Percentiles rank a stretch among this genome's conserved stretches.
phyloP scores from a whole-genome alignment of 1,284 basidiomycete species.

The Trichosporon ovoides region DNA sequence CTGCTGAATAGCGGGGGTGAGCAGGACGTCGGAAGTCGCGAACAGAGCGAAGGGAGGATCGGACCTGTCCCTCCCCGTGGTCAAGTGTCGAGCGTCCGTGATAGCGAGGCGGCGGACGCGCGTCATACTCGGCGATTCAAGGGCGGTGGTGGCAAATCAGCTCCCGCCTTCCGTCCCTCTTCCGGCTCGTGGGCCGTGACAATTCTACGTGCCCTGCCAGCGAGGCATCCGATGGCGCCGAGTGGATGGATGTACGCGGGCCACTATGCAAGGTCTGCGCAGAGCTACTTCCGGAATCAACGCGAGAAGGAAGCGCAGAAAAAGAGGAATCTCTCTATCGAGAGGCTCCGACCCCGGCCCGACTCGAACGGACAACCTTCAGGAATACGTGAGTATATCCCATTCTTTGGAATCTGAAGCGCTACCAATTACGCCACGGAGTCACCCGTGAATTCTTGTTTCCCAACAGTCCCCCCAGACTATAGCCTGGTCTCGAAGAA shows the following conservation, averaged over 20 bases:
- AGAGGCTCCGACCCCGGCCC: constrained; percentile 6
- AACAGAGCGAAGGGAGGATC: neutral
- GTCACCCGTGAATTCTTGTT: neutral
- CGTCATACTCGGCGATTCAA: constrained; percentile 4
- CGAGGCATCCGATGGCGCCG: no score
- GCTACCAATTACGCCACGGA: constrained; percentile 7
- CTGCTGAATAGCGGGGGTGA: neutral
- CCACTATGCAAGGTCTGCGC: no score
- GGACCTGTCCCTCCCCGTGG: no score
- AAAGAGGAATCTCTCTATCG: constrained; percentile 7
- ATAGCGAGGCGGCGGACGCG: neutral
- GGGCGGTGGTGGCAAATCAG: neutral
- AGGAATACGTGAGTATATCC: constrained; percentile 5
- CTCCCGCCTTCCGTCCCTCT: neutral
- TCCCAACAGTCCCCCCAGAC: neutral
- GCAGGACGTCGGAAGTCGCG: neutral
- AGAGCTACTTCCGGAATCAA: no score
- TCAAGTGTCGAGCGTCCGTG: no score
- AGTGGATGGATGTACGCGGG: neutral
- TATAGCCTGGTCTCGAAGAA: no score
- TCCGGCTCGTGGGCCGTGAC: no score
- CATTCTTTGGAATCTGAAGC: constrained; percentile 6
- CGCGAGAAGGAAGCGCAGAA: no score
- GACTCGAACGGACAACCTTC: constrained; percentile 7
- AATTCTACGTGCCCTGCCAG: no score